Conservation (phyloP, 2,329 filamentous ascomycete genomes). For the Nemania abortiva region DNA sequence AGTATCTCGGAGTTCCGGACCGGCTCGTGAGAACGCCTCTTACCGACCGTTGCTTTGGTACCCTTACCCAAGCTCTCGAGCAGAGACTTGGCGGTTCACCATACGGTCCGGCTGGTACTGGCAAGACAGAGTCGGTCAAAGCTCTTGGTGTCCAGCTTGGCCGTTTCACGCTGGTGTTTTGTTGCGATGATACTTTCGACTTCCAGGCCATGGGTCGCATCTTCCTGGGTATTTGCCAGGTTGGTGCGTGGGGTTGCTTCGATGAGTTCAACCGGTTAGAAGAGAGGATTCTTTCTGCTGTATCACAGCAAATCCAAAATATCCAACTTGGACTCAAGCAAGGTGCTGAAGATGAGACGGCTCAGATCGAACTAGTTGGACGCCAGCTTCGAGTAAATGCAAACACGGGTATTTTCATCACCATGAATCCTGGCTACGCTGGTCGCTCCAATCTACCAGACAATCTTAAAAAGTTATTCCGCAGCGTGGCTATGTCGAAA, state of each 20-base stretch:
- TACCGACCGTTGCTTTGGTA: constrained; percentile 98
- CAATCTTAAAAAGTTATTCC: constrained; percentile 99
- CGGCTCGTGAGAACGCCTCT: constrained; percentile 95
- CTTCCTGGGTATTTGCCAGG: constrained; percentile 98
- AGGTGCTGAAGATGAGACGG: constrained; percentile 81
- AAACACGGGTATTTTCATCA: constrained; percentile 99
- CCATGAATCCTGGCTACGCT: constrained; percentile 99
- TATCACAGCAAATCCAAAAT: constrained; percentile 99
- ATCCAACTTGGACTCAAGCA: constrained; percentile 96
- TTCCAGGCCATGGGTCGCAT: constrained; percentile 99
- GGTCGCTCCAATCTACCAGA: constrained; percentile 97
- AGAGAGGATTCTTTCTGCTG: constrained; percentile 95
- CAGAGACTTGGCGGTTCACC: constrained; percentile 96
- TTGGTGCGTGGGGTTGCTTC: constrained; percentile 99
- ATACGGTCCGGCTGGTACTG: constrained; percentile 96
- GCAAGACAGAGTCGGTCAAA: constrained; percentile 99
- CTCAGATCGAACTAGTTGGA: constrained; percentile 94
- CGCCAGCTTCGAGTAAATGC: constrained; percentile 89
- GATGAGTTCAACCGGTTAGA: constrained; percentile 99
- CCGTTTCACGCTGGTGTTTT: constrained; percentile 98
- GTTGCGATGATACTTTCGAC: constrained; percentile 99
- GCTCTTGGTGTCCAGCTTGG: constrained; percentile 95
- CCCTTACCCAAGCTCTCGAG: constrained; percentile 93
- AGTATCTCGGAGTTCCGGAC: constrained; percentile 96
- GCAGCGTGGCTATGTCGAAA: constrained; percentile 99